phyloP scores from a whole-genome alignment of 2,329 filamentous ascomycete species.

The Aspergillus floridensis region DNA sequence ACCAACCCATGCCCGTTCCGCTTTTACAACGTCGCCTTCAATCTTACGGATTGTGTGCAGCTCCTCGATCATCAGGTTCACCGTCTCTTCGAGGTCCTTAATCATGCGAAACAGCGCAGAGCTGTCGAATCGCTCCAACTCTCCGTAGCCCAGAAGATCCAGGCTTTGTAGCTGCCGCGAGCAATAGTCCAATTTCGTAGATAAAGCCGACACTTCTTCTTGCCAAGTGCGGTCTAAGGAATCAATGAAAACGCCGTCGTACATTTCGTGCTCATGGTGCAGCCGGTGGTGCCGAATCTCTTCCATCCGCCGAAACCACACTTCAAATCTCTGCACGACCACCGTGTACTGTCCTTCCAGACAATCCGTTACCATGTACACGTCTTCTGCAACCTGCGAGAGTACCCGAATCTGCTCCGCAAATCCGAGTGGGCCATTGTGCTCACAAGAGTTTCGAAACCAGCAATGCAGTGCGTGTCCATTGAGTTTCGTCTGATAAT shows the following conservation, averaged over 20 bases:
- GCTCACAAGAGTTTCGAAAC: constrained; percentile 31
- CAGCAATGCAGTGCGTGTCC: constrained; percentile 35
- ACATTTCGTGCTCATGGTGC: constrained; percentile 10
- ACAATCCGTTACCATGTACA: constrained; percentile 32
- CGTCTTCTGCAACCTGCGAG: constrained; percentile 40
- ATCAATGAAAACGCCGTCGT: constrained; percentile 32
- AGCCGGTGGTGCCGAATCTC: constrained; percentile 24
- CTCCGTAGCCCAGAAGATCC: constrained; percentile 33
- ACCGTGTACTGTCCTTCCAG: constrained; percentile 29
- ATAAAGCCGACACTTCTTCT: constrained; percentile 30
- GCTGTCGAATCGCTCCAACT: constrained; percentile 19
- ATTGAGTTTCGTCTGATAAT: constrained; percentile 34
- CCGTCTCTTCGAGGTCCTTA: constrained; percentile 28
- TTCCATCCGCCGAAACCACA: constrained; percentile 34
- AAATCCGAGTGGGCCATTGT: constrained; percentile 30
- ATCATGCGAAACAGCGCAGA: constrained; percentile 35
- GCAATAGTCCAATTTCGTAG: constrained; percentile 35
- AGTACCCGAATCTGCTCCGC: constrained; percentile 38
- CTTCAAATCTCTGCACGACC: constrained; percentile 33
- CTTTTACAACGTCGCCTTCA: constrained; percentile 34
- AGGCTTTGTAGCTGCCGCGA: constrained; percentile 37
- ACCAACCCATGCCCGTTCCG: constrained; percentile 35
- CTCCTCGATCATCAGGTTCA: constrained; percentile 38
- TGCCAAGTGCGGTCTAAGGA: constrained; percentile 36
- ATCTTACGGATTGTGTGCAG: constrained; percentile 35